Evolutionary conservation across 139 green algal species (phyloP), one percentile per base, ranked within the genome.

Genomic region (Chlamydomonas incerta): DNA sequence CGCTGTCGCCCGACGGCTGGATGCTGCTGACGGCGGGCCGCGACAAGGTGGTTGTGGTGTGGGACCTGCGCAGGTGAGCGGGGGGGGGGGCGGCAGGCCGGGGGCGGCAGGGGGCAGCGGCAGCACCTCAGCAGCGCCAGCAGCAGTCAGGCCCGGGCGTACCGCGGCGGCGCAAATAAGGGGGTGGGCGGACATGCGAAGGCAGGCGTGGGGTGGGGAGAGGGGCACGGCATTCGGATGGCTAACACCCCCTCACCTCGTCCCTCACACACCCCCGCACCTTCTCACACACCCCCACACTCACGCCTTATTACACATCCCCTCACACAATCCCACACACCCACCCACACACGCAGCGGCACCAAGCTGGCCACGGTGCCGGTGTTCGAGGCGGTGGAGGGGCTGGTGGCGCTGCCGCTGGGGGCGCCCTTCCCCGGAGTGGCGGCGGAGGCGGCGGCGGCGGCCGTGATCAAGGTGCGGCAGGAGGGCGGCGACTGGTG

Each of bases 361-460:
- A 83, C 77, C 20, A 96, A 96, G 70, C 29, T 95, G 2, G 80
- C 90, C 20, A 96, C 94, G 0, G 65, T 98, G 23, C 94, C 97
- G 5, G 93, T 99, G 31, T 96, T 94, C 87, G 97, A 99, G 89
- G 91, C 94, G 15, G 67, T 98, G 24, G 97, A 99, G 87, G 95
- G 85, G 71, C 37, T 90, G 31, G 84, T 80, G 55, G 88, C 76
- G 50, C 80, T 92, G 74, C 88, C 88, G n/a, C 58, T 72, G 60
- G 88, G 88, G 29, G 60, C 80, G 15, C 26, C 58, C 15, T 92
- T 95, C 66, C 93, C 91, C 9, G 93, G 91, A n/a, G 80, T 92
- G 73, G 87, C 69, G 33, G n/a, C 52, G 82, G 6, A 37, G 55
- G 74, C 34, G 26, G 58, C 74, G 57, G 72, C 41, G n/a, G 58